Conservation (phyloP, 352 stramenopile genomes). For the Pseudoperonospora humuli region DNA sequence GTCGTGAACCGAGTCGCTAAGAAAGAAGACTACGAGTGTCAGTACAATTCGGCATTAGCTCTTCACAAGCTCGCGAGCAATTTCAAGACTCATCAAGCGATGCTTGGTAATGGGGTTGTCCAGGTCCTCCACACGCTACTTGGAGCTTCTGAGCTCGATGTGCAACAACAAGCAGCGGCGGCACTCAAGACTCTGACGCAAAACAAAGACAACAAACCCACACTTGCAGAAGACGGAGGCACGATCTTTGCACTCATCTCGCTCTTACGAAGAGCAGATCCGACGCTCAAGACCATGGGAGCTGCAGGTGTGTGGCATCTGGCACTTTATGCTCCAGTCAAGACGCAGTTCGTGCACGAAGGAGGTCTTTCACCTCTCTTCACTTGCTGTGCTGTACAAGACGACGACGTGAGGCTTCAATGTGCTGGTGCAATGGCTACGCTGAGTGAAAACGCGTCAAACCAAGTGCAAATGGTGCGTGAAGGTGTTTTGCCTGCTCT, state of each 20-base stretch:
- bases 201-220: slow-evolving; percentile 88
- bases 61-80: slow-evolving; percentile 88
- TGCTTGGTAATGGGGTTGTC: slow-evolving; percentile 56
- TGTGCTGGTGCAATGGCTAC: slow-evolving; percentile 86
- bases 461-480: slow-evolving; percentile 84
- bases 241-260: slow-evolving; percentile 75
- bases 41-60: slow-evolving; percentile 83
- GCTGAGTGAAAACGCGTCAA: slow-evolving; percentile 87
- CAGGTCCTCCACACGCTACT: slow-evolving; percentile 69
- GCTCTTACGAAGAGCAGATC: slow-evolving; percentile 68
- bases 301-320: slow-evolving; percentile 85
- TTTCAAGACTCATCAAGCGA: slow-evolving; percentile 45
- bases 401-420: slow-evolving; percentile 86
- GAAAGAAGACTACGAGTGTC: slow-evolving; percentile 87
- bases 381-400: slow-evolving; percentile 39
- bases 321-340: slow-evolving; percentile 64
- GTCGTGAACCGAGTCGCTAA: slow-evolving; percentile 83
- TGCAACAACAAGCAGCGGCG: slow-evolving; percentile 85
- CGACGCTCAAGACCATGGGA: slow-evolving; percentile 81
- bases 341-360: slow-evolving; percentile 62
- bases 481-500: slow-evolving; percentile 70
- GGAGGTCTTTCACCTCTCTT: slow-evolving; percentile 59
- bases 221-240: slow-evolving; percentile 80
- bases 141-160: slow-evolving; percentile 53
- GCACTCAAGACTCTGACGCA: slow-evolving; percentile 89